Evolutionary conservation across 352 stramenopile species (phyloP).

Genomic region (Phytophthora agathidicida): DNA sequence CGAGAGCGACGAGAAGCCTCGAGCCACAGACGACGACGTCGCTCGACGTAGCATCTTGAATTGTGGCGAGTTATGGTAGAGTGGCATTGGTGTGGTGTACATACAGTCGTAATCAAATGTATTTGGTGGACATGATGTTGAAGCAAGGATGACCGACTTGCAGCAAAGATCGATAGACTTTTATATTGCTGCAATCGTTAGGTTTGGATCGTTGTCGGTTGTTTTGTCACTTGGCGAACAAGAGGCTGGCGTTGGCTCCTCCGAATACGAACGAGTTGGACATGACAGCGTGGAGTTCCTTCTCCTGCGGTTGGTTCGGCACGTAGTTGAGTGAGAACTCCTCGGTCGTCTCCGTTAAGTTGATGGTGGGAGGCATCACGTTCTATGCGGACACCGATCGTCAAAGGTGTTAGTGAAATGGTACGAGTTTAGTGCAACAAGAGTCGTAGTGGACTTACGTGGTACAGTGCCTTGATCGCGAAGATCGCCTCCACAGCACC

Average conservation of each 20-base stretch:
- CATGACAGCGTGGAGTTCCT: conserved; percentile 74
- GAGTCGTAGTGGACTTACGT: conserved; percentile 47
- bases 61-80: neutral
- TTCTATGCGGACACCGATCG: conserved; percentile 35
- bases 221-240: conserved; percentile 78
- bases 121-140: no score
- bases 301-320: conserved; percentile 55
- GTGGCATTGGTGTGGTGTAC: conserved; percentile 13
- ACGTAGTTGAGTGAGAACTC: conserved; percentile 88
- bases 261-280: conserved; percentile 98
- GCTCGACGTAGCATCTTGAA: conserved; percentile 23
- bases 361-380: conserved; percentile 92
- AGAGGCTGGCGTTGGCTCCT: conserved; percentile 92
- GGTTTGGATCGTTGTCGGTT: no score
- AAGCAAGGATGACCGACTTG: no score
- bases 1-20: conserved; percentile 66
- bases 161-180: no score
- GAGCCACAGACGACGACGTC: conserved; percentile 20
- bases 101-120: conserved; percentile 5
- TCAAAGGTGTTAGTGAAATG: no score
- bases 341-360: conserved; percentile 81
- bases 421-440: neutral
- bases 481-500: conserved; percentile 96
- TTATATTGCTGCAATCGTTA: no score
- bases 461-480: conserved; percentile 89